Evolutionary conservation across 2,329 filamentous ascomycete species (phyloP), one percentile per base, ranked within the genome.

Genomic region (Arthrobotrys pseudoclavata): DNA sequence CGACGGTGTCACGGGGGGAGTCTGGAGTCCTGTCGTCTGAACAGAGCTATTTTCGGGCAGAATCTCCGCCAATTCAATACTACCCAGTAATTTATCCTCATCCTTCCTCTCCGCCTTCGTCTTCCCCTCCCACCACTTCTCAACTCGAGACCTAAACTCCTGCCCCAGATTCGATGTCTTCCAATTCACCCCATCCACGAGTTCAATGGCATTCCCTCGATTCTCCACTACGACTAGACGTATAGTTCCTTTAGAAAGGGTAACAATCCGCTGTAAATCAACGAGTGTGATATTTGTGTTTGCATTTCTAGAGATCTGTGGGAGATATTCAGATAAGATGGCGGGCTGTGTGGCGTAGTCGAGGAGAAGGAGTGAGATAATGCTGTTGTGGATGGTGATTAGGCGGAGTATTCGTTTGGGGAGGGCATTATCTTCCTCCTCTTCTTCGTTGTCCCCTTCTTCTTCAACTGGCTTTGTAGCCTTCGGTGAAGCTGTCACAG

Each of bases 341-440:
- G 66, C 66, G 4, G 72, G 72, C 37, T 70, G 72, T 2, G 60
- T 76, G 5, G 72, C 72, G 50, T 76, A 76, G 50, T 76, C 63
- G 3, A 76, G 22, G 9, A 76, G 66, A 3, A 76, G 60, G 4
- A 76, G 50, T 2, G 72, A 76, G 7, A 62, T 61, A 4, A 66
- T 52, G 42, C 64, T 66, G 40, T 63, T 67, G 42, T 76, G 72
- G 15, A 76, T 70, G 12, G 66, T 60, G n/a, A 70, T 31, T 4
- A 76, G 45, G 24, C 72, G 66, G 15, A 37, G n/a, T 6, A 70
- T 67, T 2, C 66, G 42, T 61, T 76, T 76, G 3, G 72, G 72
- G 7, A 76, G 64, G 10, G 48, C 24, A 12, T 60, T 26, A 7
- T 42, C 34, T 18, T 48, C 57, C 6, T 57, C 52, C 9, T 57